phyloP scores from a whole-genome alignment of 768 basidiomycete genomes.

The Hericium erinaceus region DNA sequence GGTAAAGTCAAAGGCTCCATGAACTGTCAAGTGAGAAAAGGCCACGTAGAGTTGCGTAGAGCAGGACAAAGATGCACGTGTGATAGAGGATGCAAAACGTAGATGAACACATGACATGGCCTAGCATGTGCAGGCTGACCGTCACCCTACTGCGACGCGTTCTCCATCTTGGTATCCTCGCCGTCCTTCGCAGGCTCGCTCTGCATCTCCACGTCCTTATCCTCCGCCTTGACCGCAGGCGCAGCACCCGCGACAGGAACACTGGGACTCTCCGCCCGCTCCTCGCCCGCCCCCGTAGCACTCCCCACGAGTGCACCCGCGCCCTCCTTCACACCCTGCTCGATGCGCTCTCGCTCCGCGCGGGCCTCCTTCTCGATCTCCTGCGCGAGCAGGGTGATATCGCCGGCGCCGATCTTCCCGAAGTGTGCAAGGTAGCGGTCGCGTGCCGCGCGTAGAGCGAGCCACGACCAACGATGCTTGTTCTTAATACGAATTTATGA shows the following conservation, averaged over 20 bases:
- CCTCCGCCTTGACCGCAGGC: slow-evolving; percentile 2
- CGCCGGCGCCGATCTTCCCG: slow-evolving; percentile 73
- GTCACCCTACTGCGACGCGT: background rate
- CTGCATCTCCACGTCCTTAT: slow-evolving; percentile 7
- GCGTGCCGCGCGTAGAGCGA: slow-evolving; percentile 68
- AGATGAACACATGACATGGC: too few species aligned
- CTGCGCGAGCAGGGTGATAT: slow-evolving; percentile 34
- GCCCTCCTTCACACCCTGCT: slow-evolving; percentile 8
- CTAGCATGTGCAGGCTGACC: too few species aligned
- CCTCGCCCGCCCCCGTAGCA: background rate
- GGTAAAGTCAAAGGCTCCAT: too few species aligned
- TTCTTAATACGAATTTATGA: slow-evolving; percentile 33
- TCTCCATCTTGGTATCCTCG: slow-evolving; percentile 21
- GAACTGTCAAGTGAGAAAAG: too few species aligned
- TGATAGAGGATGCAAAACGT: too few species aligned
- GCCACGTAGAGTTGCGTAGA: too few species aligned
- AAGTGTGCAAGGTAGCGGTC: slow-evolving; percentile 69
- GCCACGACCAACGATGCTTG: slow-evolving; percentile 73
- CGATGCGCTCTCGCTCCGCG: slow-evolving; percentile 24
- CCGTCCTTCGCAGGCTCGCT: slow-evolving; percentile 1
- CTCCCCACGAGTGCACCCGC: background rate
- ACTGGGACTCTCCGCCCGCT: background rate
- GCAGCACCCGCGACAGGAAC: background rate
- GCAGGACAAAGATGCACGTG: too few species aligned
- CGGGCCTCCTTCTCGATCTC: slow-evolving; percentile 18